These are phyloP conservation scores for Leccinum longicurvipes DNA, from an alignment of 768 basidiomycete genomes.

Conservation along the genomic window DNA sequence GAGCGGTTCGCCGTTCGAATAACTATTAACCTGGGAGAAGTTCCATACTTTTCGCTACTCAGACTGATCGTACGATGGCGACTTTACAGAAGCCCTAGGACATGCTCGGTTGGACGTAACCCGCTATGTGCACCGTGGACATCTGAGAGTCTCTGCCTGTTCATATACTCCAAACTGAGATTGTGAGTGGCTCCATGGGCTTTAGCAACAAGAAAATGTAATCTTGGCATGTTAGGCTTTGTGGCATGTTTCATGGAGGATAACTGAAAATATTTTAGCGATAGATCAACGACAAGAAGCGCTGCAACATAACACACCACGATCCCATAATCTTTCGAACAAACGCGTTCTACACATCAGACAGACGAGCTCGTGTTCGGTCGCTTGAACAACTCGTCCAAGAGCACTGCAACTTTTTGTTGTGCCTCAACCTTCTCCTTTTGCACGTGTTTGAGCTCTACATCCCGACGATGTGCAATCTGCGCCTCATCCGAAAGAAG, in stretches of 20 bases:
- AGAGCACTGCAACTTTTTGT: constrained; percentile 55
- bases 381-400: constrained; percentile 50
- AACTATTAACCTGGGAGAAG: no score
- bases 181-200: not conserved
- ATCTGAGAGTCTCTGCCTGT: not conserved
- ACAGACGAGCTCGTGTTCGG: constrained; percentile 5
- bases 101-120: not conserved
- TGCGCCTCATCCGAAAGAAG: constrained; percentile 88
- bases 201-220: not conserved
- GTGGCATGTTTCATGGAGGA: no score
- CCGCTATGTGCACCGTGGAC: not conserved
- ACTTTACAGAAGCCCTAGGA: no score
- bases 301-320: no score
- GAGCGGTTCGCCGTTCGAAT: no score
- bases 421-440: constrained; percentile 63
- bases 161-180: not conserved
- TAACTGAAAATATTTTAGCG: no score
- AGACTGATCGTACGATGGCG: no score
- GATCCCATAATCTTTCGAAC: no score
- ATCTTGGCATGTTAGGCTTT: no score
- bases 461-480: constrained; percentile 76
- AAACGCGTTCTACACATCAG: not conserved
- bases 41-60: no score
- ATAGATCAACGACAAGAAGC: no score
- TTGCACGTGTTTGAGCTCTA: constrained; percentile 63